Conservation (phyloP, 2,329 filamentous ascomycete species). For the Aplosporella prunicola region DNA sequence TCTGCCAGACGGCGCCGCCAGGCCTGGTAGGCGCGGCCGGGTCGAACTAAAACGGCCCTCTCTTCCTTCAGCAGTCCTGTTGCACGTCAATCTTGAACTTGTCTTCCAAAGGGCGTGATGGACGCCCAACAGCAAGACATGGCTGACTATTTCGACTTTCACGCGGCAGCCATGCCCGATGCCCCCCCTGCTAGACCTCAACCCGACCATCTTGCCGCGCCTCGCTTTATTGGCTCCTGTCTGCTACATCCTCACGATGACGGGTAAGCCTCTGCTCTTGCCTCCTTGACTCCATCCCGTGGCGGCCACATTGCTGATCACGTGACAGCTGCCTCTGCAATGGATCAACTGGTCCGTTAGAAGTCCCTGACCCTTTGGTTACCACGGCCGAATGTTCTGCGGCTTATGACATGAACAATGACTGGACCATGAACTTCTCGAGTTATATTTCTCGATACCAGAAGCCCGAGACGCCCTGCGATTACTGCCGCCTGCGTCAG, state of each 20-base stretch:
- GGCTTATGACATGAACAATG: slow-evolving; percentile 15
- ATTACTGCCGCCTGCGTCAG: slow-evolving; percentile 38
- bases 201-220: slow-evolving; percentile 7
- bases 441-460: slow-evolving; percentile 39
- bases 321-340: slow-evolving; percentile 18
- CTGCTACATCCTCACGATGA: slow-evolving; percentile 19
- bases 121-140: no score
- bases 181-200: slow-evolving; percentile 11
- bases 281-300: background rate
- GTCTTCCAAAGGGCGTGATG: no score
- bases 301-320: slow-evolving; percentile 1
- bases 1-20: no score
- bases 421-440: slow-evolving; percentile 35
- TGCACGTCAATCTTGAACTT: no score
- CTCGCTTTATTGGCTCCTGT: slow-evolving; percentile 13
- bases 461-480: slow-evolving; percentile 36
- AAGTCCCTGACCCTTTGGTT: background rate
- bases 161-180: slow-evolving; percentile 27
- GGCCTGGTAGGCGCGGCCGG: no score
- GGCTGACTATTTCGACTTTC: slow-evolving; percentile 31
- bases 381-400: slow-evolving; percentile 8
- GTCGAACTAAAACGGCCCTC: no score
- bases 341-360: slow-evolving; percentile 6
- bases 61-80: no score
- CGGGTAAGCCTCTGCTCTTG: slow-evolving; percentile 16